Percentiles rank a stretch among this genome's conserved stretches.
These are phyloP conservation scores for Hydrangea macrophylla DNA, from an alignment of 148 eudicot species.

Conservation along the genomic window DNA sequence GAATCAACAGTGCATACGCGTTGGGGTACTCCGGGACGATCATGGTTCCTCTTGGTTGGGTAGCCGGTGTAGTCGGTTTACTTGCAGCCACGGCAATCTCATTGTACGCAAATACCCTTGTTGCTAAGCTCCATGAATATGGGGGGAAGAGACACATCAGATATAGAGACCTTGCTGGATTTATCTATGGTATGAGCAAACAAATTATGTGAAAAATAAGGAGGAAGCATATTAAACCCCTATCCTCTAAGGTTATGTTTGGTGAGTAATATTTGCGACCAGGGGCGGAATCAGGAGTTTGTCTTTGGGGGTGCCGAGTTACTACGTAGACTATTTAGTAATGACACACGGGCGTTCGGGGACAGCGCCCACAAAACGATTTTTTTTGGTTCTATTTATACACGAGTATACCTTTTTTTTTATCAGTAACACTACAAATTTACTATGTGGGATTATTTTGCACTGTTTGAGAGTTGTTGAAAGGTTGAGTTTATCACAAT, in stretches of 20 bases:
- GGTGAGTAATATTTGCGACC: too few species aligned
- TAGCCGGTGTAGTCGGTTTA: slow-evolving; percentile 68
- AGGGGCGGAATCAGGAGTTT: too few species aligned
- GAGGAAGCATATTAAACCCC: background rate
- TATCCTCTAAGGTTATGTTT: background rate
- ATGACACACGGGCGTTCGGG: too few species aligned
- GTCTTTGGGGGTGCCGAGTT: too few species aligned
- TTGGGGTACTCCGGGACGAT: slow-evolving; percentile 78
- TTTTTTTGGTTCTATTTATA: too few species aligned
- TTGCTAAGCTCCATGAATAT: slow-evolving; percentile 80
- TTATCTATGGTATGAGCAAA: slow-evolving; percentile 60
- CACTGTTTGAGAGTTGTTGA: too few species aligned
- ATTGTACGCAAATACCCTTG: slow-evolving; percentile 73
- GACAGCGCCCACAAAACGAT: too few species aligned
- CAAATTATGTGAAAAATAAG: background rate
- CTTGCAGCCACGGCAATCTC: slow-evolving; percentile 60
- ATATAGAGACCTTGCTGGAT: slow-evolving; percentile 87
- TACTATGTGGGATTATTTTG: too few species aligned
- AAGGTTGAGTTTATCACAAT: too few species aligned
- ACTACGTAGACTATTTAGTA: too few species aligned
- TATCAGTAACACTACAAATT: too few species aligned
- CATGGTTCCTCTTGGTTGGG: slow-evolving; percentile 94
- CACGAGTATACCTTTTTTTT: too few species aligned
- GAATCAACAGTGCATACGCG: slow-evolving; percentile 88
- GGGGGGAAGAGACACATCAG: slow-evolving; percentile 89